Percentiles rank a stretch among this genome's conserved stretches.
Evolutionary conservation across 495 filamentous ascomycete species (phyloP).

Genomic region (Neurospora sp.): DNA sequence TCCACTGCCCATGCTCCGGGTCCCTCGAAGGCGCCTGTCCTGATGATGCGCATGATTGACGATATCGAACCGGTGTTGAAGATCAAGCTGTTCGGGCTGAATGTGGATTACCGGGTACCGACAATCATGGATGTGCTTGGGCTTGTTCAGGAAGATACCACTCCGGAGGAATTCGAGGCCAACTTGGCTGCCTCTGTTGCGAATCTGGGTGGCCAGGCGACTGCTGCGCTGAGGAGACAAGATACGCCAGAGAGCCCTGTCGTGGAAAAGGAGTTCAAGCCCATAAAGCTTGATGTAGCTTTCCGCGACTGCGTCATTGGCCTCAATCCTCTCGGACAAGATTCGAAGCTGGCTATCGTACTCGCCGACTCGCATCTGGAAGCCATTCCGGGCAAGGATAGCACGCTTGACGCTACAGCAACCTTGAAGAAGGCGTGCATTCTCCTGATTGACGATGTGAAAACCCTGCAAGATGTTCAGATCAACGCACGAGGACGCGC

Average conservation of each 20-base stretch:
- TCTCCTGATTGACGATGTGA: slow-evolving; percentile 66
- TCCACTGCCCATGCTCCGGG: slow-evolving; percentile 1
- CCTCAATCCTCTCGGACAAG: slow-evolving; percentile 68
- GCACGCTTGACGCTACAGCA: slow-evolving; percentile 48
- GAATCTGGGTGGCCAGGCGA: slow-evolving; percentile 56
- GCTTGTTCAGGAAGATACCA: slow-evolving; percentile 48
- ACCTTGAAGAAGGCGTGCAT: slow-evolving; percentile 71
- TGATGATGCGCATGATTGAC: slow-evolving; percentile 70
- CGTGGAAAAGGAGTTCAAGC: slow-evolving; percentile 21
- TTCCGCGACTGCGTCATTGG: slow-evolving; percentile 74
- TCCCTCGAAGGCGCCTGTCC: slow-evolving; percentile 41
- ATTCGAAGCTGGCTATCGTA: slow-evolving; percentile 65
- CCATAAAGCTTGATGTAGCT: slow-evolving; percentile 58
- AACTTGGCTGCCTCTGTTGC: slow-evolving; percentile 71
- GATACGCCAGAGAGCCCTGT: background rate
- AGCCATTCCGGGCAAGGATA: slow-evolving; percentile 49
- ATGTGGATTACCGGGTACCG: slow-evolving; percentile 74
- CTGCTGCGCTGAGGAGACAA: slow-evolving; percentile 30
- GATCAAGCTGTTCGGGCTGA: slow-evolving; percentile 71
- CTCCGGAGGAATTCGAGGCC: slow-evolving; percentile 63
- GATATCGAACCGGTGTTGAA: slow-evolving; percentile 89
- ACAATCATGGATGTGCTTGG: slow-evolving; percentile 71
- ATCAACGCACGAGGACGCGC: slow-evolving; percentile 41
- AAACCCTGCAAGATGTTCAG: slow-evolving; percentile 19
- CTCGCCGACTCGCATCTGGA: slow-evolving; percentile 65